phyloP scores from a whole-genome alignment of 192 early-diverging fungal genomes.

The Coemansia sp. region DNA sequence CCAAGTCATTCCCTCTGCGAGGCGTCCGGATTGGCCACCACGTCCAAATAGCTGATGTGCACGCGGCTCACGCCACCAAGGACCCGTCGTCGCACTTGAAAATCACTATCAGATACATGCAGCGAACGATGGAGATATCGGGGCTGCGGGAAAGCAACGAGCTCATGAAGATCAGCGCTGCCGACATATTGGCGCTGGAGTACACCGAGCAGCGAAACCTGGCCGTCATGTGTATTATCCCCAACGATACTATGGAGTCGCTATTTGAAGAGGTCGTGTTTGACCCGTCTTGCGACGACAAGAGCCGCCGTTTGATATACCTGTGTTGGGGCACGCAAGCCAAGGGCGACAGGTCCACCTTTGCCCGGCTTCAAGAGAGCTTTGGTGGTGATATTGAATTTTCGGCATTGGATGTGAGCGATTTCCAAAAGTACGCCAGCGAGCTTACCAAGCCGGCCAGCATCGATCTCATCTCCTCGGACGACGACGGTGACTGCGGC shows the following conservation, averaged over 20 bases:
- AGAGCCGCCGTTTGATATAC: slow-evolving; percentile 13
- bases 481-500: slow-evolving; percentile 8
- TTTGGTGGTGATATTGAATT: slow-evolving; percentile 8
- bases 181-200: slow-evolving; percentile 26
- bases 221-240: slow-evolving; percentile 25
- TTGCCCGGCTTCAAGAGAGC: slow-evolving; percentile 2
- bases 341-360: not conserved
- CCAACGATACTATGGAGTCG: slow-evolving; percentile 27
- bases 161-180: slow-evolving; percentile 12
- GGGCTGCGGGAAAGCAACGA: slow-evolving; percentile 20
- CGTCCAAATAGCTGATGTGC: slow-evolving; percentile 4
- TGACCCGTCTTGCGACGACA: slow-evolving; percentile 28
- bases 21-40: slow-evolving; percentile 36
- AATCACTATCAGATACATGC: slow-evolving; percentile 14
- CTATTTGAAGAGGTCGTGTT: slow-evolving; percentile 25
- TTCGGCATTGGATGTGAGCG: not conserved
- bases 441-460: slow-evolving; percentile 31
- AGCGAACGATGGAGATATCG: slow-evolving; percentile 14
- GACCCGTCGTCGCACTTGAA: not conserved
- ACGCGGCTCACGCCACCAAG: not conserved
- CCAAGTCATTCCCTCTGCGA: slow-evolving; percentile 10
- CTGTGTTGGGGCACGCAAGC: slow-evolving; percentile 12
- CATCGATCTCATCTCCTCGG: slow-evolving; percentile 39
- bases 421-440: slow-evolving; percentile 5
- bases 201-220: slow-evolving; percentile 2